Evolutionary conservation across 164 flowering plant genomes (phyloP).

Genomic region (Nymphaea thermarum): DNA sequence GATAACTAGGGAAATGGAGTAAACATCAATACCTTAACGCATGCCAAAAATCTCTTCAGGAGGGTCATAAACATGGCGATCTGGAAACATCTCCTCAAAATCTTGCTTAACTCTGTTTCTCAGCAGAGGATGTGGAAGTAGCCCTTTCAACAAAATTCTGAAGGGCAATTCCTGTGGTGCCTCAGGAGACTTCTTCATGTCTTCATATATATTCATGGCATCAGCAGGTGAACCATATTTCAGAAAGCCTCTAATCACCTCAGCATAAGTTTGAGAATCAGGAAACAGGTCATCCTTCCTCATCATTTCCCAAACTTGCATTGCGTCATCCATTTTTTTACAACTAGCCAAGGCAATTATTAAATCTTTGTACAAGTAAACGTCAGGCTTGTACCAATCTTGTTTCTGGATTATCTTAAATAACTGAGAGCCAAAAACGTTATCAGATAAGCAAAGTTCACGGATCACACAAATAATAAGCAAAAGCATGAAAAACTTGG

Average conservation of each 20-base stretch:
- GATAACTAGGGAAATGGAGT: too few relatives aligned
- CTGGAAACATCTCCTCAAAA: slow-evolving; percentile 87
- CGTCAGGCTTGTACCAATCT: slow-evolving; percentile 85
- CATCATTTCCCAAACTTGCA: slow-evolving; percentile 79
- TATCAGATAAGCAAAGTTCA: neutral
- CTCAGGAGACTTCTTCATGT: slow-evolving; percentile 87
- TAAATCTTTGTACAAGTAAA: slow-evolving; percentile 70
- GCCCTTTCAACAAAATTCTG: slow-evolving; percentile 82
- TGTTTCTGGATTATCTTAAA: slow-evolving; percentile 59
- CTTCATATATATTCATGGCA: slow-evolving; percentile 93
- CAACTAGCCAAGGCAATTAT: slow-evolving; percentile 53
- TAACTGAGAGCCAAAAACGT: slow-evolving; percentile 29
- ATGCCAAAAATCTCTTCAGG: slow-evolving; percentile 86
- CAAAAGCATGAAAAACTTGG: neutral
- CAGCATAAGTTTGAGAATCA: slow-evolving; percentile 82
- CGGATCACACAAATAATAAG: neutral
- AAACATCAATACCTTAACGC: slow-evolving; percentile 30
- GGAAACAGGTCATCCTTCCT: slow-evolving; percentile 60
- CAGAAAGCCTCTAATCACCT: slow-evolving; percentile 75
- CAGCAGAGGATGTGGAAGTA: slow-evolving; percentile 77
- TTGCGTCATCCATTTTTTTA: slow-evolving; percentile 76
- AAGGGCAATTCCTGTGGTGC: slow-evolving; percentile 88
- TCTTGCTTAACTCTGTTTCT: slow-evolving; percentile 87
- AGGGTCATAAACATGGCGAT: slow-evolving; percentile 74
- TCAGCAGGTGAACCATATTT: slow-evolving; percentile 80